Evolutionary conservation across 495 filamentous ascomycete genomes (phyloP).

Genomic region (Aspergillus panamensis): DNA sequence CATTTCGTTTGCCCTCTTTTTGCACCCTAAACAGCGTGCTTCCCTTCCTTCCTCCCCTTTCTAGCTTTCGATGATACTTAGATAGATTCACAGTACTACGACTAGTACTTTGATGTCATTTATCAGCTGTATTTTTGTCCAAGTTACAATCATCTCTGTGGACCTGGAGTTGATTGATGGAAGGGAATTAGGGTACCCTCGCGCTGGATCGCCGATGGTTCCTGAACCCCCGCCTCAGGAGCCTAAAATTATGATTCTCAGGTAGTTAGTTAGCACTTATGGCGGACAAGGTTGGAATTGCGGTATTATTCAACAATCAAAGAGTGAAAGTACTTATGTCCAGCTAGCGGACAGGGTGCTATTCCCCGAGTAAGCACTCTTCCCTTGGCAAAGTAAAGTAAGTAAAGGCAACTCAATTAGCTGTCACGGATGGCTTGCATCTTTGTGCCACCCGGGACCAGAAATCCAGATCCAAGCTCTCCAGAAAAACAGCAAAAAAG

Average conservation of each 20-base stretch:
- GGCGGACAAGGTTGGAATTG: too few species aligned
- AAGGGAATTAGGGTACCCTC: conserved; percentile 13
- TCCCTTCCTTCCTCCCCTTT: conserved; percentile 1
- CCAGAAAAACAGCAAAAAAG: neutral
- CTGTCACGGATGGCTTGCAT: conserved; percentile 22
- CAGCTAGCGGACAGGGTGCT: too few species aligned
- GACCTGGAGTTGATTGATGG: neutral
- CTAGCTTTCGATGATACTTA: neutral
- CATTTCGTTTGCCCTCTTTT: conserved; percentile 11
- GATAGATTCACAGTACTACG: too few species aligned
- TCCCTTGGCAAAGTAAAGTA: neutral
- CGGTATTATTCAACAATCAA: neutral
- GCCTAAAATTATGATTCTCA: neutral
- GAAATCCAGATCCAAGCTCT: neutral
- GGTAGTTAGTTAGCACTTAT: too few species aligned
- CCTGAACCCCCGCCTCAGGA: neutral
- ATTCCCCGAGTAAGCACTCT: neutral
- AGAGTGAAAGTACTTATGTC: too few species aligned
- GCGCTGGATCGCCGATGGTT: conserved; percentile 14
- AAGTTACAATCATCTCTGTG: neutral
- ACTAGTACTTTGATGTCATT: too few species aligned
- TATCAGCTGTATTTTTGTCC: too few species aligned
- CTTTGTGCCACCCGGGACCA: conserved; percentile 12
- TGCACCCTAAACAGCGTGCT: neutral
- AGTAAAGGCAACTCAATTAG: neutral